Percentiles rank a stretch among this genome's conserved stretches.
Evolutionary conservation across 495 filamentous ascomycete species (phyloP).

Genomic region (Alectoria sarmentosa): DNA sequence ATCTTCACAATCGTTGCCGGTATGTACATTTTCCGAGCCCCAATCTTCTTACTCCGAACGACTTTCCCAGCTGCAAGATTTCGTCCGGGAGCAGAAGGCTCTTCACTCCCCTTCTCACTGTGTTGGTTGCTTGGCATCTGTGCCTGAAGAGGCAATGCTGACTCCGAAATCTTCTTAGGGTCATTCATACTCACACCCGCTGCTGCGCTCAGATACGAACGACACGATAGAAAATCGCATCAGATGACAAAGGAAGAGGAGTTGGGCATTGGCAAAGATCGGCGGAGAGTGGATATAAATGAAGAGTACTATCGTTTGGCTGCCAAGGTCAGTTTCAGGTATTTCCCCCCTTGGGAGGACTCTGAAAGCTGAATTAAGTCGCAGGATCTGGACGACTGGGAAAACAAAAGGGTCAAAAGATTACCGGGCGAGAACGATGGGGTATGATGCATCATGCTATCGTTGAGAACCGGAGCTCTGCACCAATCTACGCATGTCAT

Average conservation of each 20-base stretch:
- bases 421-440: constrained; percentile 87
- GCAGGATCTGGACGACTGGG: constrained; percentile 93
- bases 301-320: constrained; percentile 92
- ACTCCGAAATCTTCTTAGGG: constrained; percentile 24
- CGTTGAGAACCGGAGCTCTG: constrained; percentile 40
- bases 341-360: not conserved
- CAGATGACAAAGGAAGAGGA: constrained; percentile 77
- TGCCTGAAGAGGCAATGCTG: not conserved
- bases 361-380: constrained; percentile 31
- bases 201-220: constrained; percentile 87
- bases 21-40: not conserved
- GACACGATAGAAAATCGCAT: constrained; percentile 78
- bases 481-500: not conserved
- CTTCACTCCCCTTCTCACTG: not conserved
- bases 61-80: not conserved
- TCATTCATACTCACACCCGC: constrained; percentile 93
- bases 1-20: constrained; percentile 81
- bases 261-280: constrained; percentile 64
- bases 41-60: not conserved
- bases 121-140: not conserved
- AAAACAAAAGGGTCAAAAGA: constrained; percentile 85
- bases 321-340: constrained; percentile 12
- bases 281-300: constrained; percentile 65
- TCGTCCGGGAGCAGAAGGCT: not conserved
- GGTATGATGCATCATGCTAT: constrained; percentile 28